phyloP scores from a whole-genome alignment of 2,329 filamentous ascomycete genomes.

The Penicillium sp. region DNA sequence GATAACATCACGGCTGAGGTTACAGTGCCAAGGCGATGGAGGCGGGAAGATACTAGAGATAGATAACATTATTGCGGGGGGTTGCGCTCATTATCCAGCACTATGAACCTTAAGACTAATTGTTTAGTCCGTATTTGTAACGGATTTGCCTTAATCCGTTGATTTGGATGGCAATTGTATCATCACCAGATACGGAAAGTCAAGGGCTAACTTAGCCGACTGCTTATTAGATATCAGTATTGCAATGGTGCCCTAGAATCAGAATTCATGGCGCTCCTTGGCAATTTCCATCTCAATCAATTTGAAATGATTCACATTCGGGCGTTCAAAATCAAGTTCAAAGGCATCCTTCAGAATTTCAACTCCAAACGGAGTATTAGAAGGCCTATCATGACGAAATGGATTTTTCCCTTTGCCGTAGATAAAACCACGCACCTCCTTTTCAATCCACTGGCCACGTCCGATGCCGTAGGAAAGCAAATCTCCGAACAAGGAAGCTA shows the following conservation, averaged over 20 bases:
- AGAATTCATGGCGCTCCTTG: not conserved
- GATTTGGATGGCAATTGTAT: not conserved
- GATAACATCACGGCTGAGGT: constrained; percentile 12
- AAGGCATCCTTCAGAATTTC: constrained; percentile 2
- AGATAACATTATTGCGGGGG: not conserved
- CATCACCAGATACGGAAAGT: not conserved
- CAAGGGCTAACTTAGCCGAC: not conserved
- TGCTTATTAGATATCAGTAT: not conserved
- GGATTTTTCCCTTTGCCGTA: not conserved
- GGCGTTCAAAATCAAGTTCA: not conserved
- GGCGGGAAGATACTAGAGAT: not conserved
- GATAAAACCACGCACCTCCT: not conserved
- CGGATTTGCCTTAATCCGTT: not conserved
- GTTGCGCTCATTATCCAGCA: not conserved
- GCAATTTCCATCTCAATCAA: not conserved
- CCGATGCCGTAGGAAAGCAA: constrained; percentile 14
- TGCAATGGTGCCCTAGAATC: not conserved
- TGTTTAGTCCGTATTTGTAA: not conserved
- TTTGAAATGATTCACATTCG: not conserved
- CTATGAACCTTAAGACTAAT: not conserved
- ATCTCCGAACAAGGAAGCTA: constrained; percentile 18
- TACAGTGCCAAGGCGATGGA: constrained; percentile 12
- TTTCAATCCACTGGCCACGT: too few species aligned
- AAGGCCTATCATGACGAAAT: not conserved
- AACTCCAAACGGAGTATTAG: not conserved